Base-by-base conservation (phyloP, 768 basidiomycete species). In the Crucibulum laeve region DNA sequence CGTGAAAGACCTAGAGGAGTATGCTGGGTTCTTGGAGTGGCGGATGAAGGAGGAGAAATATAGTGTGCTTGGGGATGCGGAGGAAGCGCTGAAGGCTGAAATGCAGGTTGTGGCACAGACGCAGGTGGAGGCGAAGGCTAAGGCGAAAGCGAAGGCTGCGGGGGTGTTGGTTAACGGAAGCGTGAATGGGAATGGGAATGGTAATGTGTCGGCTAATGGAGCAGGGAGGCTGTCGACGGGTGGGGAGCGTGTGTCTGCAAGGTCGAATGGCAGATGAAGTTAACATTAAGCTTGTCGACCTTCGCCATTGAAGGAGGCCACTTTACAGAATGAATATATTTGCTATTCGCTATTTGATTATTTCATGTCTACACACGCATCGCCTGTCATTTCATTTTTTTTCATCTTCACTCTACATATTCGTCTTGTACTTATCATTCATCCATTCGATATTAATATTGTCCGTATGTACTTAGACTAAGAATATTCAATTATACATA, bases 21-120 rank as follows among this genome's bases (percentile, higher is more conserved):
- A 83, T 54, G 81, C 81, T 10, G 64, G 67, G 21, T 59, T 83
- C 37, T 64, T 89, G 40, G 70, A 74, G 47, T 84, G 83, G 76
- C 74, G 84, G 48, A 60, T 64, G 43, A 60, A 51, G 18, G 61
- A 62, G 25, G 68, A 70, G 37, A 65, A 62, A 45, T 69, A 60
- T 48, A 52, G 50, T 19, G 41, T 26, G 21, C 22, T 41, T 11
- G 45, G 47, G 3, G 34, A 38, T 25, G 42, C 19, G 25, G 13
- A 28, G 14, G 26, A n/a, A 24, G 14, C 40, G 24, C 39, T 42
- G 34, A 23, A 38, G 15, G 36, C 48, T 25, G 36, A 22, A 37
- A 26, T 8, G 35, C 8, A 18, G 28, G 19, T 40, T 33, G n/a
- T n/a, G 14, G 26, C 15, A 24, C n/a, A 45, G 24, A 39, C 40